These are phyloP conservation scores for Calonectria honghensis DNA, from an alignment of 2,329 filamentous ascomycete genomes.

Conservation along the genomic window DNA sequence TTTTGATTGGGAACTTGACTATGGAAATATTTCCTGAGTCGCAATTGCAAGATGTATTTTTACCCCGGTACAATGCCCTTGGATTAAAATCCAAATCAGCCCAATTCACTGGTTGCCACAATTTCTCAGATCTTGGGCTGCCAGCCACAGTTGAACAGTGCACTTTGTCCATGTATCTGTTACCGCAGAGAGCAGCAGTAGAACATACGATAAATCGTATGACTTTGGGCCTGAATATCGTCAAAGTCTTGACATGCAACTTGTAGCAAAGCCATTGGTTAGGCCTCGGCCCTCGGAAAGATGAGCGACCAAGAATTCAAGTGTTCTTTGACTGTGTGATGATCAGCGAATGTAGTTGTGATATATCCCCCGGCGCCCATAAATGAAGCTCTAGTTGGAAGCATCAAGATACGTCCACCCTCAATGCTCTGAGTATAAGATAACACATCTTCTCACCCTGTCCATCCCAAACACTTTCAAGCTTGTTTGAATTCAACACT, in stretches of 20 bases:
- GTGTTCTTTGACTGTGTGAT: neutral
- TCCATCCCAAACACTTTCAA: neutral
- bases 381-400: neutral
- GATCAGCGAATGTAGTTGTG: neutral
- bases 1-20: neutral
- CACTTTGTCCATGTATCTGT: neutral
- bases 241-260: neutral
- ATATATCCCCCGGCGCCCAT: neutral
- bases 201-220: constrained; percentile 2
- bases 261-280: neutral
- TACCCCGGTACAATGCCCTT: neutral
- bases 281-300: constrained; percentile 17
- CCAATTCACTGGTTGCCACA: neutral
- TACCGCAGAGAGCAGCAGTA: neutral
- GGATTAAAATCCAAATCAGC: neutral
- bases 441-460: neutral
- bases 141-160: neutral
- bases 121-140: neutral
- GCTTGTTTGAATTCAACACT: neutral
- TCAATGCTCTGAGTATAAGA: neutral
- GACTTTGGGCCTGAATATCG: neutral
- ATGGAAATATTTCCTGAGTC: neutral
- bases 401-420: neutral
- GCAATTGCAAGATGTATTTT: neutral
- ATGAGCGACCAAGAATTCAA: neutral